phyloP scores from a whole-genome alignment of 2,329 filamentous ascomycete genomes.

The Claviceps sp. region DNA sequence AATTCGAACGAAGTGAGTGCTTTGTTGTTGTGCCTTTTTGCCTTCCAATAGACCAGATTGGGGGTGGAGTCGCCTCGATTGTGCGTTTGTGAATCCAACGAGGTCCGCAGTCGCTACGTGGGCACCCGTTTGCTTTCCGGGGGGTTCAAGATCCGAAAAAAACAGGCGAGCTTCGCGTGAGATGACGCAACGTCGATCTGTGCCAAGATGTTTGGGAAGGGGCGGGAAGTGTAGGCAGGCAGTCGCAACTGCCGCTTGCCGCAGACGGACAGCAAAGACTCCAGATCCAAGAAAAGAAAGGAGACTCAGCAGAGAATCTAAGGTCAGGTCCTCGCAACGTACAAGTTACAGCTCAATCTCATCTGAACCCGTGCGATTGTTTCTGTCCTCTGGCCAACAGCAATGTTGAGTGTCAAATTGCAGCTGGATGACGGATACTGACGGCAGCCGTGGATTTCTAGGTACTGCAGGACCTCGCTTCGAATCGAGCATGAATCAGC shows the following conservation, averaged over 20 bases:
- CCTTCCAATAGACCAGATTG: background rate
- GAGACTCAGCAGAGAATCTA: background rate
- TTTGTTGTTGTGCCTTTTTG: background rate
- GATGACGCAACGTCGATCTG: slow-evolving; percentile 2
- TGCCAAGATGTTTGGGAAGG: background rate
- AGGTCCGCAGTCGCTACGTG: background rate
- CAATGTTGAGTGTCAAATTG: background rate
- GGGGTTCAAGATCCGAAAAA: background rate
- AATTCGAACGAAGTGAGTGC: slow-evolving; percentile 1
- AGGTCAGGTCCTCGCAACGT: background rate
- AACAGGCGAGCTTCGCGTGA: slow-evolving; percentile 3
- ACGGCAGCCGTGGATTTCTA: background rate
- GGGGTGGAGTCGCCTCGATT: background rate
- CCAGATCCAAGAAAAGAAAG: background rate
- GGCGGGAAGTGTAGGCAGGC: background rate
- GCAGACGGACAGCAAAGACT: too few species aligned
- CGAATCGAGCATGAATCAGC: background rate
- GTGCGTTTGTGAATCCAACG: slow-evolving; percentile 3
- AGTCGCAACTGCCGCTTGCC: slow-evolving; percentile 1
- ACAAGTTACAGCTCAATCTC: background rate
- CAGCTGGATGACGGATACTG: background rate
- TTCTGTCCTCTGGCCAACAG: background rate
- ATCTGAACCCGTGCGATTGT: background rate
- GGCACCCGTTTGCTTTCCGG: background rate
- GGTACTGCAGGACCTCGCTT: background rate